Evolutionary conservation across 306 rosid species (phyloP).

Genomic region (Sechiopsis laciniata): DNA sequence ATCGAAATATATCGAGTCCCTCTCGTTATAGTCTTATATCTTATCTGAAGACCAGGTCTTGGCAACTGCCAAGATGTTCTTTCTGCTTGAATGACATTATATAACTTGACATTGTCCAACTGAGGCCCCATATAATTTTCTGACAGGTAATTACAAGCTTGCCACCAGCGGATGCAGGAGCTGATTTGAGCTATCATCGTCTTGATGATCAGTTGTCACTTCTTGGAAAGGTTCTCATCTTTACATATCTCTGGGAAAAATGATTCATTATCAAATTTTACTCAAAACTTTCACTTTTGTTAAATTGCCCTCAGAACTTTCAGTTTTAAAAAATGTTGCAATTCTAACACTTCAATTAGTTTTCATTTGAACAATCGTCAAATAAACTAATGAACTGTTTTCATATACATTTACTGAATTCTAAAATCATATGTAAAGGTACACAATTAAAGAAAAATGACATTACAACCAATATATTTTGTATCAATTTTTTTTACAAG

Average conservation of each 20-base stretch:
- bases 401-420: too few relatives aligned
- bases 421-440: too few relatives aligned
- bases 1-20: background rate
- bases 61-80: background rate
- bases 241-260: background rate
- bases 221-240: constrained; percentile 64
- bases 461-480: too few relatives aligned
- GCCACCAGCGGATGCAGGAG: constrained; percentile 79
- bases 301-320: too few relatives aligned
- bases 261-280: too few relatives aligned
- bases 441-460: too few relatives aligned
- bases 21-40: background rate
- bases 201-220: constrained; percentile 80
- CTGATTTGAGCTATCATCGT: constrained; percentile 34
- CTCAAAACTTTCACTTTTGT: too few relatives aligned
- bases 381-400: too few relatives aligned
- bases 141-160: constrained; percentile 47
- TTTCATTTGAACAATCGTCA: too few relatives aligned
- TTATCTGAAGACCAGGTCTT: background rate
- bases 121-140: constrained; percentile 21
- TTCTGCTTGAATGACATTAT: background rate
- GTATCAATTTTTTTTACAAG: too few relatives aligned
- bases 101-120: constrained; percentile 21
- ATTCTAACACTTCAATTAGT: too few relatives aligned
- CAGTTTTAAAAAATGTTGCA: too few relatives aligned